Evolutionary conservation across 306 rosid genomes (phyloP).

Genomic region (Pterocarpus macrocarpus): DNA sequence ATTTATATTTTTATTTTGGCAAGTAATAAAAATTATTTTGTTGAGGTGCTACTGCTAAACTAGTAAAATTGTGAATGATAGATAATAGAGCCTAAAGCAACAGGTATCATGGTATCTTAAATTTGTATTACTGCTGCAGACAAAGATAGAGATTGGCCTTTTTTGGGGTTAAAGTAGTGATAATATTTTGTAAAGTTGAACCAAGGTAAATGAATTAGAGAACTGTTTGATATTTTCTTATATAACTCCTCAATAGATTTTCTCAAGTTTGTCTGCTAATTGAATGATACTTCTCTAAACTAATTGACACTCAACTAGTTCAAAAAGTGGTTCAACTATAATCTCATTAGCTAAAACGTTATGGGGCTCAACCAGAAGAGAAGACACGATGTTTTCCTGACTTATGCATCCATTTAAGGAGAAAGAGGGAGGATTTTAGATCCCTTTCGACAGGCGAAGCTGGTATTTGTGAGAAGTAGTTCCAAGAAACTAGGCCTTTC

Average conservation of each 20-base stretch:
- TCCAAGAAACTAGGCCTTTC: too few relatives aligned
- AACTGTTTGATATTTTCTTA: neutral
- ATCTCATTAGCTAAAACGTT: neutral
- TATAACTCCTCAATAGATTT: too few relatives aligned
- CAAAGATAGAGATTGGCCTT: neutral
- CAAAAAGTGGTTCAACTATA: neutral
- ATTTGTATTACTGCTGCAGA: neutral
- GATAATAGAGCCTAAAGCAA: neutral
- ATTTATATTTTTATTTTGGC: neutral
- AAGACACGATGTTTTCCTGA: too few relatives aligned
- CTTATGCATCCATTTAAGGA: too few relatives aligned
- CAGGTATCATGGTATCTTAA: neutral
- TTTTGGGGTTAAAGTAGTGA: neutral
- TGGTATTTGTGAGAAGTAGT: too few relatives aligned
- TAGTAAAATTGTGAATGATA: neutral
- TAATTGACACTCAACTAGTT: neutral
- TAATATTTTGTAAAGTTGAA: conserved; percentile 1
- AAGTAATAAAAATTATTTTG: neutral
- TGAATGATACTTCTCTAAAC: neutral
- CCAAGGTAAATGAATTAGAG: neutral
- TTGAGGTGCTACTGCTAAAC: neutral
- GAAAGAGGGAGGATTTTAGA: too few relatives aligned
- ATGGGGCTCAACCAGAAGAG: neutral
- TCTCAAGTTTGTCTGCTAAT: neutral
- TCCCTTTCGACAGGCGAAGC: too few relatives aligned